Conservation (phyloP, 2,329 filamentous ascomycete genomes). For the Penicillium sclerotiorum region DNA sequence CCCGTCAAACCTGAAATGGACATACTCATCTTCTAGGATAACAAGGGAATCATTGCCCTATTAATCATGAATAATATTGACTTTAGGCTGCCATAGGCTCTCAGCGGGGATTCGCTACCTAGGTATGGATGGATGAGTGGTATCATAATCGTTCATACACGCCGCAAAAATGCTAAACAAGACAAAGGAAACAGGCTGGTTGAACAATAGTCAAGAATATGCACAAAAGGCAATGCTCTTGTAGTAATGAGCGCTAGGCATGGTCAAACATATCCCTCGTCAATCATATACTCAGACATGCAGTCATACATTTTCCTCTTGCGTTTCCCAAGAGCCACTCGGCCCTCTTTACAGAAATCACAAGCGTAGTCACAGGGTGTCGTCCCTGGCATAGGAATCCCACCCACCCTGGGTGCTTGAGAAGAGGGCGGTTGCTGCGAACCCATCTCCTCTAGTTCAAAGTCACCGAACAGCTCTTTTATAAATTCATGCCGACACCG, state of each 20-base stretch:
- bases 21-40: not conserved
- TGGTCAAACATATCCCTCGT: slow-evolving; percentile 5
- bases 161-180: too few relatives aligned
- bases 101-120: too few relatives aligned
- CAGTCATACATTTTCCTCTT: slow-evolving; percentile 46
- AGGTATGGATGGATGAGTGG: too few relatives aligned
- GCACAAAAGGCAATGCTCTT: not conserved
- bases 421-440: slow-evolving; percentile 23
- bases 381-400: slow-evolving; percentile 4
- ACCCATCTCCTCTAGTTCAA: slow-evolving; percentile 37
- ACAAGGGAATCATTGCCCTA: not conserved
- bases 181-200: too few relatives aligned
- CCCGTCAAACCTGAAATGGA: not conserved
- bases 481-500: slow-evolving; percentile 76
- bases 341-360: slow-evolving; percentile 73
- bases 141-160: too few relatives aligned
- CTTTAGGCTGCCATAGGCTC: not conserved
- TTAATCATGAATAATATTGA: not conserved
- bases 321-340: slow-evolving; percentile 58
- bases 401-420: slow-evolving; percentile 15
- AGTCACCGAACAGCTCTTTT: slow-evolving; percentile 75
- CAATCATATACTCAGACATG: slow-evolving; percentile 11
- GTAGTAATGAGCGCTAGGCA: not conserved
- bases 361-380: slow-evolving; percentile 73
- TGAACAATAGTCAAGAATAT: not conserved